Evolutionary conservation across 257 asterid genomes (phyloP), one percentile per base, ranked within the genome.

Genomic region (Solanum etuberosum): DNA sequence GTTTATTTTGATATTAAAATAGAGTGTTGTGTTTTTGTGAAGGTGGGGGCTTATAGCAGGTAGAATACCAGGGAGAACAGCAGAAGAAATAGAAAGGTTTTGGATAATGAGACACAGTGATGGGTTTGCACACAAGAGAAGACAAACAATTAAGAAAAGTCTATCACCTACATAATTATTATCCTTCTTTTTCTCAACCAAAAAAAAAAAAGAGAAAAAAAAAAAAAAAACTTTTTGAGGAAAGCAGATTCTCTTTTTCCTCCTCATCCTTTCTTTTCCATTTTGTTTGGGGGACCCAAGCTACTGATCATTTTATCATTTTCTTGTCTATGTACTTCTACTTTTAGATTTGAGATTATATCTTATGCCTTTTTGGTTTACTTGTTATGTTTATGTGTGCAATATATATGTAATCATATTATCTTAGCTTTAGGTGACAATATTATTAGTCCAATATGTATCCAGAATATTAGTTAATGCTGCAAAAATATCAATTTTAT

Each of bases 11-110:
- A 37, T 68, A 0, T 15, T n/a, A n/a, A 32, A 84, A 35, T 31
- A 11, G 2, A 18, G 15, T 51, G 11, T 7, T 29, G 0, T 46
- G 32, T 29, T n/a, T 34, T 29, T 34, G 68, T 70, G 67, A 88
- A 93, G 98, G 93, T 94, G 98, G 98, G 93, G 32, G 16, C 84
- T 94, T 84, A 94, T 93, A 88, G 98, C 96, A 23, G 98, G 98
- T 85, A 90, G 96, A 87, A 84, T 93, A 61, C 98, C 98, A 5
- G 96, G 96, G 9, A 91, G 94, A 80, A 94, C 57, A 68, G 92
- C 96, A 25, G 92, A 90, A 82, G 95, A 94, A 67, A 90, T 93
- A 65, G 92, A 94, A 80, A 94, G 94, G 86, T 94, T 92, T 89
- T 94, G 98, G 98, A 18, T 90, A 80, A 92, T 90, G 94, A 94